Evolutionary conservation across 2,329 filamentous ascomycete genomes (phyloP), one percentile per base, ranked within the genome.

Genomic region (Trichocomaceae sp.): DNA sequence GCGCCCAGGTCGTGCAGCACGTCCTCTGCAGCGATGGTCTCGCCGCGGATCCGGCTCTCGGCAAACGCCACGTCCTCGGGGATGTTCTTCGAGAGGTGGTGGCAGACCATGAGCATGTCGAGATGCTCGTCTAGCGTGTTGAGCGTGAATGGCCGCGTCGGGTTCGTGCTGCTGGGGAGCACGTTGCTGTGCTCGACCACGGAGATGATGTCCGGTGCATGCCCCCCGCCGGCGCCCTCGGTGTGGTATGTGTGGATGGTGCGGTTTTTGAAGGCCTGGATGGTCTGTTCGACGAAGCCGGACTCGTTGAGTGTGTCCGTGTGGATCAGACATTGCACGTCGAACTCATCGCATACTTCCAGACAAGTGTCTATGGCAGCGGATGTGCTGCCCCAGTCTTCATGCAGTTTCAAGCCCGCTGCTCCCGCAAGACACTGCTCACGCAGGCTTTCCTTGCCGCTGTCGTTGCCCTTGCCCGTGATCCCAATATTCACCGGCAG

Each of bases 71-170:
- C 87, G 68, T 97, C 92, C 74, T 97, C 92, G 56, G 91, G 89
- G 57, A 96, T 96, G 72, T 96, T 85, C 71, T 88, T 89, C 51
- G 85, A 90, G 9, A 97, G 77, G 67, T 97, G 92, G 71, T 97
- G 92, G 77, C 92, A 97, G 37, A 96, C 90, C 92, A 96, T 96
- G 47, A 96, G 77, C 92, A 97, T 97, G 75, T 97, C 92, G 13
- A 96, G 82, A 73, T 97, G 92, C 72, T 97, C 92, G 66, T 96
- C 92, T 0, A 97, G 81, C 0, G 92, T 97, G 75, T 97, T 96
- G 61, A 80, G 79, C 1, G 92, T 97, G 72, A 85, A 96, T 0
- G 92, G 92, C 2, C 91, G 80, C 1, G 92, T 97, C 0, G 92
- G 92, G 69, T 96, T 97, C 0, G 92, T 97, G 47, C 86, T 92